phyloP scores from a whole-genome alignment of 2,329 filamentous ascomycete genomes.

The Aspergillus fructus region DNA sequence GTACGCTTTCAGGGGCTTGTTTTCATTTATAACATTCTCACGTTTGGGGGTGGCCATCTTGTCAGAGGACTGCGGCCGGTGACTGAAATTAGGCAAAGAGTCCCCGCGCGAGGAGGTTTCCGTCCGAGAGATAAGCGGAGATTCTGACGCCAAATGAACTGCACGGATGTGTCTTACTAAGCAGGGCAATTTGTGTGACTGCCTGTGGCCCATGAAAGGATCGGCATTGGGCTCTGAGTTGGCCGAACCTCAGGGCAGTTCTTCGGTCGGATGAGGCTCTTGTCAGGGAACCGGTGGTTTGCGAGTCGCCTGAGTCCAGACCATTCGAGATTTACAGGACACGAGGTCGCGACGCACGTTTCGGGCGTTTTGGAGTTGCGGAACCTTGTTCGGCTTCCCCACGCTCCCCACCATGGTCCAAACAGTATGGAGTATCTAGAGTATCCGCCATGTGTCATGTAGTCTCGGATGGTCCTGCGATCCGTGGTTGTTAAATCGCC shows the following conservation, averaged over 20 bases:
- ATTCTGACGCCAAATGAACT: not conserved
- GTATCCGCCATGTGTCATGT: not conserved
- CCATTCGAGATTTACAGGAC: not conserved
- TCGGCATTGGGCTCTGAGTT: not conserved
- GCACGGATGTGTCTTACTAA: not conserved
- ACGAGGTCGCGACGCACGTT: not conserved
- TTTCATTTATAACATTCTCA: not conserved
- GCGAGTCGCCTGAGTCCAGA: not conserved
- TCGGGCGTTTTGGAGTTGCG: not conserved
- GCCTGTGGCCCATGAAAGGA: not conserved
- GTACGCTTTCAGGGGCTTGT: constrained; percentile 29
- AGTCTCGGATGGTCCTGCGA: not conserved
- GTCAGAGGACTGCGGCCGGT: not conserved
- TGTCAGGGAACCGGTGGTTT: not conserved
- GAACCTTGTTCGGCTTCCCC: not conserved
- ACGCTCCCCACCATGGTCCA: not conserved
- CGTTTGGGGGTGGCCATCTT: not conserved
- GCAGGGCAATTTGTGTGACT: not conserved
- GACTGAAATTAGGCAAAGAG: not conserved
- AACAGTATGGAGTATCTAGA: not conserved
- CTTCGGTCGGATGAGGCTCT: not conserved
- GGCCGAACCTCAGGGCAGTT: not conserved
- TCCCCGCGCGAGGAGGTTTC: not conserved
- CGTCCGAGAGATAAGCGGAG: not conserved
- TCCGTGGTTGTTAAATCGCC: not conserved